Base-by-base conservation (phyloP, 1,284 basidiomycete genomes). In the Trichosporon sp. region DNA sequence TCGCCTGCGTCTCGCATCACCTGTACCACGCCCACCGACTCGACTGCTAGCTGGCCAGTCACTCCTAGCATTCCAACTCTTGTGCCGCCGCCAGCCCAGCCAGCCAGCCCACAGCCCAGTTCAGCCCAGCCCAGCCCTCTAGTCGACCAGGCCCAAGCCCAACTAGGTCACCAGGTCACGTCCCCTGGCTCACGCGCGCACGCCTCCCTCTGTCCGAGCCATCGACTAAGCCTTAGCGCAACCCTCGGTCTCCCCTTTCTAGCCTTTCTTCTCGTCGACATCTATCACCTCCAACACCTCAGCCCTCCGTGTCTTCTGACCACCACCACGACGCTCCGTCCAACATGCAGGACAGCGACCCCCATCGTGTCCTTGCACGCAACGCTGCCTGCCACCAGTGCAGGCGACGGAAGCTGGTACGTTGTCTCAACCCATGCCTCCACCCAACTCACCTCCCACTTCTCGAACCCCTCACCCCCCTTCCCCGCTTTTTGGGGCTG, bases 381-480 rank as follows among this genome's bases (percentile, higher is more conserved):
- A 77, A 77, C 54, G 69, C 75, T 5, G 77, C 77, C 6, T 78
- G 77, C 63, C 77, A 77, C 67, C 75, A 74, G 52, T 78, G 77
- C 64, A 64, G 75, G 66, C 72, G 61, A 34, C 65, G 75, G 11
- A 78, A 78, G 60, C 65, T 78, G 34, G 77, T 77, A 36, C 71
- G 71, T 62, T 13, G 11, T n/a, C 21, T 33, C 19, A 7, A n/a
- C n/a, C n/a, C n/a, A n/a, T n/a, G 19, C 40, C 40, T 44, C 40
- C 40, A 44, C 40, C 19, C 10, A 11, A 8, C 19, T n/a, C 19
- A n/a, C 19, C 16, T 19, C 37, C 10, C 37, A 40, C 40, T n/a
- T 21, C 40, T n/a, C n/a, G n/a, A 11, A 44, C 40, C 19, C 4
- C 14, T 23, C n/a, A 11, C 19, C 40, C 19, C 4, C 14, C 11